Conservation (phyloP, 108 stramenopile species). For the Poteriospumella lacustris region DNA sequence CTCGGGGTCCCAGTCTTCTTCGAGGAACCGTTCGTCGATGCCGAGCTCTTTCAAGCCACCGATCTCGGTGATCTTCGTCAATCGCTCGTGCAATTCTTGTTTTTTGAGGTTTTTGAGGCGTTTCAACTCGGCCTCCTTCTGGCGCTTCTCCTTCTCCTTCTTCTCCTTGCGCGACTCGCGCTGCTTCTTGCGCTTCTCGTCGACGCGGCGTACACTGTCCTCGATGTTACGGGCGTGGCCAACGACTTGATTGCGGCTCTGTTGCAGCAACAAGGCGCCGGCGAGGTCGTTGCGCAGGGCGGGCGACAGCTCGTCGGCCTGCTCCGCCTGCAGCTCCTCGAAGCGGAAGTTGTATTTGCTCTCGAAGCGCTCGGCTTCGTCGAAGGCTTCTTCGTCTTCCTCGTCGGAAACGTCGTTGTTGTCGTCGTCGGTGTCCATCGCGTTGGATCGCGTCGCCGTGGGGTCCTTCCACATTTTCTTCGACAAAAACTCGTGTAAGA, state of each 20-base stretch:
- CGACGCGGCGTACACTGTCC: slow-evolving; percentile 74
- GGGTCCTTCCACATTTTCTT: slow-evolving; percentile 26
- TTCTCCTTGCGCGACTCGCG: slow-evolving; percentile 76
- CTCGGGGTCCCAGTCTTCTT: slow-evolving; percentile 91
- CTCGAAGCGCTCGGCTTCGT: slow-evolving; percentile 90
- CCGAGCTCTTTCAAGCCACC: slow-evolving; percentile 33
- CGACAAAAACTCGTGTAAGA: slow-evolving; percentile 66
- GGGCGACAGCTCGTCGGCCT: neutral
- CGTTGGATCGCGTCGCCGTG: slow-evolving; percentile 36
- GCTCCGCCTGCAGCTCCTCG: slow-evolving; percentile 64
- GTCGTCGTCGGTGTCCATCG: slow-evolving; percentile 23
- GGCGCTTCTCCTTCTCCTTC: slow-evolving; percentile 83
- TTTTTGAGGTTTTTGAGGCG: slow-evolving; percentile 89
- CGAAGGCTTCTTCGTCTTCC: slow-evolving; percentile 76
- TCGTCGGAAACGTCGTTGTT: slow-evolving; percentile 54
- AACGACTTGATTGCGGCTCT: slow-evolving; percentile 31
- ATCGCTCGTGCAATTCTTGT: slow-evolving; percentile 66
- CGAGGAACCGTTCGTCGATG: slow-evolving; percentile 64
- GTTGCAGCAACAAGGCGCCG: neutral
- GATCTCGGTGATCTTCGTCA: slow-evolving; percentile 66
- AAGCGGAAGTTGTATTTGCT: slow-evolving; percentile 97
- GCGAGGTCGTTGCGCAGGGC: neutral
- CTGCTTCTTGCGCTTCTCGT: slow-evolving; percentile 79
- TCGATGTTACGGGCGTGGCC: slow-evolving; percentile 35
- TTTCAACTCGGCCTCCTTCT: slow-evolving; percentile 85